Base-by-base conservation (phyloP, 768 basidiomycete genomes). In the Amanita fuliginea region DNA sequence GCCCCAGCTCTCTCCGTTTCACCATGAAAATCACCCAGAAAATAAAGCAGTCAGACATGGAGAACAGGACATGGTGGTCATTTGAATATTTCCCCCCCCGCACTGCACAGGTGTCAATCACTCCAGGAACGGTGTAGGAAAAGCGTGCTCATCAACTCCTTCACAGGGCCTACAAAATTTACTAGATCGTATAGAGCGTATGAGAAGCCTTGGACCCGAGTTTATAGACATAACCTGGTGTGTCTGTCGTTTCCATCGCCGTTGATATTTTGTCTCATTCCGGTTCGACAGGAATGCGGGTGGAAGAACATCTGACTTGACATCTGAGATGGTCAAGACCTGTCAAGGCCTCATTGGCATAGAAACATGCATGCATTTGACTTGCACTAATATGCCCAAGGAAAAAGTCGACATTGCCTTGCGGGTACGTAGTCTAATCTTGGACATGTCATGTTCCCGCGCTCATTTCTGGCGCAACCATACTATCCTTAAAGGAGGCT, bases 201-300 rank as follows among this genome's bases (percentile, higher is more conserved):
- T 99, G 96, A 78, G 92, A 47, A 78, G 79, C 6, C 69, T 96
- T 32, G 95, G 96, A 1, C 96, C 96, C 7, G 95, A 96, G 64
- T 99, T 99, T 62, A 86, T 98, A 57, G 95, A 98, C 64, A 95
- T 98, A 60, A 98, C 95, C 63, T 98, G 91, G 91, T 82, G 53
- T 42, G 72, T 51, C 9, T 46, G 47, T 53, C 55, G 42, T 28
- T 6, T 19, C 14, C 18, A 26, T 8, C 11, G 21, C 24, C 2
- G n/a, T 14, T 6, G n/a, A 28, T 30, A 18, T 42, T 1, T n/a
- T 35, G 24, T 39, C 45, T 45, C 18, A 51, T 26, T 30, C n/a
- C 19, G 18, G 22, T 46, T 16, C 43, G 49, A 9, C 54, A 96
- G 93, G 93, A 95, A 95, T 70, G 94, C 94, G 47, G 94, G 94